phyloP scores from a whole-genome alignment of 2,329 filamentous ascomycete species.

The Xylariaceae sp. region DNA sequence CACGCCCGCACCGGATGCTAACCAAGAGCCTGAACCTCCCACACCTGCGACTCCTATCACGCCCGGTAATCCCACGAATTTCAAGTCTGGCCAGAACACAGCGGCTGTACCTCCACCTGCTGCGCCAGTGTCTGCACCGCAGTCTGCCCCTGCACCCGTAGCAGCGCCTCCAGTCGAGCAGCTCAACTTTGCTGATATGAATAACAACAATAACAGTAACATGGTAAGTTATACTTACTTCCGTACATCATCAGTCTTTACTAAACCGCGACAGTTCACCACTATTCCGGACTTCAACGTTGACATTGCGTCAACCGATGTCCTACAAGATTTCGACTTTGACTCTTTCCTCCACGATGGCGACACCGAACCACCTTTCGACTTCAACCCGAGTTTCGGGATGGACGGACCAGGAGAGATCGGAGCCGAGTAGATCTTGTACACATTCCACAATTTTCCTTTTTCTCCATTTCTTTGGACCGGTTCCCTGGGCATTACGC shows the following conservation, averaged over 20 bases:
- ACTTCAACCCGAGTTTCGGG: conserved; percentile 49
- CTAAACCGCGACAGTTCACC: conserved; percentile 35
- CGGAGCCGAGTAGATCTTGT: conserved; percentile 45
- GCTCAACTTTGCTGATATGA: conserved; percentile 41
- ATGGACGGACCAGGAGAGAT: conserved; percentile 53
- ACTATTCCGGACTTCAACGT: conserved; percentile 43
- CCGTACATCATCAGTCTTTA: not conserved
- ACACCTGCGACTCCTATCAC: conserved; percentile 61
- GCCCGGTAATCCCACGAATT: conserved; percentile 44
- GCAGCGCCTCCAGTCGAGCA: conserved; percentile 45
- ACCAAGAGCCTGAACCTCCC: conserved; percentile 52
- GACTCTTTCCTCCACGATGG: conserved; percentile 61
- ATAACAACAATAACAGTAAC: conserved; percentile 32
- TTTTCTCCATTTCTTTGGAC: conserved; percentile 13
- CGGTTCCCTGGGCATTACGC: conserved; percentile 27
- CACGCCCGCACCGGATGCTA: conserved; percentile 52
- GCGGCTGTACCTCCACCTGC: conserved; percentile 35
- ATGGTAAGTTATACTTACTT: conserved; percentile 39
- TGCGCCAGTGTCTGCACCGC: conserved; percentile 40
- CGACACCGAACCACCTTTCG: conserved; percentile 46
- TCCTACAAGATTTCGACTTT: conserved; percentile 62
- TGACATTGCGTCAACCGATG: conserved; percentile 47
- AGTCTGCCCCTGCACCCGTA: conserved; percentile 40
- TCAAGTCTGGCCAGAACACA: conserved; percentile 42
- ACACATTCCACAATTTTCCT: conserved; percentile 3